Base-by-base conservation (phyloP, 2,329 filamentous ascomycete genomes). In the Colletotrichum sp. region DNA sequence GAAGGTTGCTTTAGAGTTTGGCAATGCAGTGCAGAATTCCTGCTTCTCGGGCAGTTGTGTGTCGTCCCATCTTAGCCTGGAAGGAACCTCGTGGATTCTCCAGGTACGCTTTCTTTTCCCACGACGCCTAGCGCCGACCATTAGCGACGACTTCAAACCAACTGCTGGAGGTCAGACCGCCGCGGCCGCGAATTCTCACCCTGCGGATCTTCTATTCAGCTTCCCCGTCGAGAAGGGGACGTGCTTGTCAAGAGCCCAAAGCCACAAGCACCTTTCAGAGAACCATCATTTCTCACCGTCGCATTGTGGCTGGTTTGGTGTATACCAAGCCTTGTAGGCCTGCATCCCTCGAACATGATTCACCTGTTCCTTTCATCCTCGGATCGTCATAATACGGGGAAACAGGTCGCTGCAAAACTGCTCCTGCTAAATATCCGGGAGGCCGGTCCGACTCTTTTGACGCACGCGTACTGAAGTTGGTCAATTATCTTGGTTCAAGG, bases 1-100 rank as follows among this genome's bases (percentile, higher is more conserved):
- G 67, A 65, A 71, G 36, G 68, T 68, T 75, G 58, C 60, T 75
- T 77, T 77, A 77, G 60, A 75, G 72, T 75, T 75, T 71, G 61
- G 36, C 56, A 68, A 58, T 27, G 58, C 56, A 43, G 43, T 52
- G 52, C 48, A 64, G 56, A 62, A 56, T 48, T 58, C 65, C 71
- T 48, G 67, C 43, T 39, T 67, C 62, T 61, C 48, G 62, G 56
- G 43, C 43, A n/a, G 48, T 39, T 39, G 55, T 32, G 18, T 71
- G 72, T 66, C 64, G 72, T 75, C 72, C 65, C 72, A 34, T 75
- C 58, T 72, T 60, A 69, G 48, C 43, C 52, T 43, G 58, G 52
- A 16, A 67, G 68, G 61, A 68, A 64, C 72, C n/a, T 72, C 64
- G 58, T 72, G 55, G 64, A 58, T 69, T 75, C 52, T 61, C 58